A percentile compares a stretch with the other conserved stretches of the same genome.
Conservation (phyloP, 1,284 basidiomycete species). For the Acaromyces ingoldii region DNA sequence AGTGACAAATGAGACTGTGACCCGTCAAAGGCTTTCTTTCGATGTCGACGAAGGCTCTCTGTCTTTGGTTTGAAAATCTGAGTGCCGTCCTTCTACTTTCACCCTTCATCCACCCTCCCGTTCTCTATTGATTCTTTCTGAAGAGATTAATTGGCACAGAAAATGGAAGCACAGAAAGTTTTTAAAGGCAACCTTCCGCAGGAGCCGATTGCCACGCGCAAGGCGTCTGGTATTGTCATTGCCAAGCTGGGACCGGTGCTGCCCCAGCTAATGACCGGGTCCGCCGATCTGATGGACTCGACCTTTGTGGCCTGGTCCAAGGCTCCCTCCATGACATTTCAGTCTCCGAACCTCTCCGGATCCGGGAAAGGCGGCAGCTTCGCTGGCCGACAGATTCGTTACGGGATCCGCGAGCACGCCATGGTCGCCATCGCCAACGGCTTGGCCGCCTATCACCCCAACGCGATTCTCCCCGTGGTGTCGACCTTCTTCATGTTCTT, state of each 20-base stretch:
- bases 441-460: slow-evolving; percentile 75
- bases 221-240: slow-evolving; percentile 84
- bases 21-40: too few species aligned
- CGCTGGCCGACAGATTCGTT: slow-evolving; percentile 84
- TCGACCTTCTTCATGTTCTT: slow-evolving; percentile 71
- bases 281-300: slow-evolving; percentile 85
- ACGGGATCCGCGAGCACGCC: slow-evolving; percentile 93
- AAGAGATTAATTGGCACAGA: too few species aligned
- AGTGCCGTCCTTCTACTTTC: too few species aligned
- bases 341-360: too few species aligned
- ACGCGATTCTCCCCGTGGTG: slow-evolving; percentile 71
- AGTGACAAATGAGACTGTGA: too few species aligned
- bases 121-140: too few species aligned
- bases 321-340: slow-evolving; percentile 85
- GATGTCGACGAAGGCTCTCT: too few species aligned
- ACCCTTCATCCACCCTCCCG: too few species aligned
- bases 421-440: slow-evolving; percentile 96
- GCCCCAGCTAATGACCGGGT: slow-evolving; percentile 74
- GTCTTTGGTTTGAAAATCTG: too few species aligned
- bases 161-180: too few species aligned
- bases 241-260: slow-evolving; percentile 68
- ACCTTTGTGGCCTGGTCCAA: slow-evolving; percentile 79
- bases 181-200: too few species aligned
- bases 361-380: too few species aligned
- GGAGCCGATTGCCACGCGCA: slow-evolving; percentile 86